These are phyloP conservation scores for Neonectria coccinea DNA, from an alignment of 2,329 filamentous ascomycete genomes.

Conservation along the genomic window DNA sequence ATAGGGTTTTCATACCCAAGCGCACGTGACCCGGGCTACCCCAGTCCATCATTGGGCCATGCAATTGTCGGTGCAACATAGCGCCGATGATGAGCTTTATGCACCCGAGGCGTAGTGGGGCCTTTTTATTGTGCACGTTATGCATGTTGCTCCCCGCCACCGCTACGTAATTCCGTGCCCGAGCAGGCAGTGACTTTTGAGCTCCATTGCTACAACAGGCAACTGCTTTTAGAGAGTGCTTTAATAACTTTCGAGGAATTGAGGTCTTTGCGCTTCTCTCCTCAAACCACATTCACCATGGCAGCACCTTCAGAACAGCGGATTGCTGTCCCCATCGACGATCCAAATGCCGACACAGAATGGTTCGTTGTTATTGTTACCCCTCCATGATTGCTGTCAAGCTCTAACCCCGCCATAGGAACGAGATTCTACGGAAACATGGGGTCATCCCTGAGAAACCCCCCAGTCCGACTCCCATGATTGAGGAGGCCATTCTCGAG, in stretches of 20 bases:
- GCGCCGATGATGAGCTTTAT: conserved; percentile 36
- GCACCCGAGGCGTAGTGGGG: conserved; percentile 34
- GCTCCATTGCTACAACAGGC: conserved; percentile 25
- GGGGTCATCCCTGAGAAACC: conserved; percentile 98
- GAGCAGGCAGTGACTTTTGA: conserved; percentile 31
- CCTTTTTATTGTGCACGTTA: conserved; percentile 36
- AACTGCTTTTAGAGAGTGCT: conserved; percentile 17
- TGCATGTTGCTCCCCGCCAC: conserved; percentile 13
- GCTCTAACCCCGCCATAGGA: conserved; percentile 69
- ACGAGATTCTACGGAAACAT: conserved; percentile 97
- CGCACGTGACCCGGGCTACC: conserved; percentile 50
- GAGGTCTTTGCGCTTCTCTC: not conserved
- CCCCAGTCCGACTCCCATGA: conserved; percentile 93
- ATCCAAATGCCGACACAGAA: conserved; percentile 98
- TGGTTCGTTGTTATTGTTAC: conserved; percentile 70
- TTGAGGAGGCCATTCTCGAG: conserved; percentile 92
- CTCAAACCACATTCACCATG: conserved; percentile 55
- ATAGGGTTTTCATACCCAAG: conserved; percentile 54
- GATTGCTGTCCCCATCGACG: conserved; percentile 86
- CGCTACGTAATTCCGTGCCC: conserved; percentile 25
- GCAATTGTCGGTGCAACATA: conserved; percentile 33
- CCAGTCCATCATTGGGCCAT: conserved; percentile 35
- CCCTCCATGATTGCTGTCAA: conserved; percentile 38
- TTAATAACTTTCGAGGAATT: not conserved
- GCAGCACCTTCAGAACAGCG: conserved; percentile 72